Evolutionary conservation across 805 yeast species (phyloP).

Genomic region (Candida golubevii): DNA sequence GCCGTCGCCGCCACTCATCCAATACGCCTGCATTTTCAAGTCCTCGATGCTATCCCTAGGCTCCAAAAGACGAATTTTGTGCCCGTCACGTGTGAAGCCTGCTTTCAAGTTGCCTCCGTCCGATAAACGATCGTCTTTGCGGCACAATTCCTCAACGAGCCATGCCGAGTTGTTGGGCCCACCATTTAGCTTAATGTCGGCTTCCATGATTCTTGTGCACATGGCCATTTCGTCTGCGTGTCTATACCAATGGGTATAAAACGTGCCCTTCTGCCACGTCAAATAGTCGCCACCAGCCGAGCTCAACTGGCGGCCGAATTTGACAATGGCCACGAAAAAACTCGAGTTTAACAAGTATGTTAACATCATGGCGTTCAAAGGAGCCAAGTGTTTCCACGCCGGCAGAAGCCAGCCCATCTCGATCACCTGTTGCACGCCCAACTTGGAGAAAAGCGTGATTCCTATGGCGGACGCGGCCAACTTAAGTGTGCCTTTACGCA

Average conservation of each 20-base stretch:
- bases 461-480: constrained; percentile 30
- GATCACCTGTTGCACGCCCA: constrained; percentile 38
- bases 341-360: constrained; percentile 39
- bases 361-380: constrained; percentile 45
- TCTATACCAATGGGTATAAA: constrained; percentile 57
- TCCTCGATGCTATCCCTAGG: constrained; percentile 52
- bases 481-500: constrained; percentile 28
- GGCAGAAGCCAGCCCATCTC: constrained; percentile 36
- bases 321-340: constrained; percentile 38
- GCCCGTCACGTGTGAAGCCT: constrained; percentile 34
- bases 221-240: constrained; percentile 68
- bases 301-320: constrained; percentile 36
- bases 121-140: constrained; percentile 24
- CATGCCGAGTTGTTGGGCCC: constrained; percentile 25
- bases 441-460: constrained; percentile 34
- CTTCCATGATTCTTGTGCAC: constrained; percentile 60
- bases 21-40: constrained; percentile 68
- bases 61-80: constrained; percentile 36
- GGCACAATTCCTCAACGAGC: constrained; percentile 36
- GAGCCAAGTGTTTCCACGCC: constrained; percentile 34
- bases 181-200: constrained; percentile 54
- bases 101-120: constrained; percentile 28
- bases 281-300: constrained; percentile 51
- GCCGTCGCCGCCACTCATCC: constrained; percentile 59
- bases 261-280: constrained; percentile 62